phyloP scores from a whole-genome alignment of 441 rosid genomes.

The Erodium trifolium region DNA sequence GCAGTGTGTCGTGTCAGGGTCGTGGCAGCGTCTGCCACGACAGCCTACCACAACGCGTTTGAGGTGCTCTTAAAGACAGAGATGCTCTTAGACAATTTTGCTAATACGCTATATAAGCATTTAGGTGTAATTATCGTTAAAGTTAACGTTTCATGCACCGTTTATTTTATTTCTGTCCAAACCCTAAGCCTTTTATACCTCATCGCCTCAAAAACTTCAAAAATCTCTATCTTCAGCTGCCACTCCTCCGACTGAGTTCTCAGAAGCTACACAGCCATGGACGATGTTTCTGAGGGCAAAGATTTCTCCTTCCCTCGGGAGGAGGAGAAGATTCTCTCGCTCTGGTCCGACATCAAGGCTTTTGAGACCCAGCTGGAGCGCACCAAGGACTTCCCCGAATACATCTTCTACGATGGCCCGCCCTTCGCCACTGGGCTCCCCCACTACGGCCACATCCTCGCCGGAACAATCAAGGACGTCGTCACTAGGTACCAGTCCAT shows the following conservation, averaged over 20 bases:
- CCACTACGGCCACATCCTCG: conserved; percentile 66
- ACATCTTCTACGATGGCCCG: conserved; percentile 50
- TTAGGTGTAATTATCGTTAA: no score
- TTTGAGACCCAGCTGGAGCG: conserved; percentile 62
- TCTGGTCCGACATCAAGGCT: conserved; percentile 63
- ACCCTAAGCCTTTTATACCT: no score
- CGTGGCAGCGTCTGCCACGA: no score
- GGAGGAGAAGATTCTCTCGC: conserved; percentile 52
- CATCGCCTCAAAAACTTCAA: background rate
- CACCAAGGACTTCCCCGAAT: conserved; percentile 56
- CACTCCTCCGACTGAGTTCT: no score
- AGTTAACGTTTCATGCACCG: no score
- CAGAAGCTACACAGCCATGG: conserved; percentile 33
- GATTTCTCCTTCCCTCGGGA: conserved; percentile 67
- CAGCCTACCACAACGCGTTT: no score
- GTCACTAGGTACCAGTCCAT: conserved; percentile 84
- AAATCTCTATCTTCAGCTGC: background rate
- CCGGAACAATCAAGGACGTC: conserved; percentile 90
- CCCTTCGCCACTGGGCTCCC: no score
- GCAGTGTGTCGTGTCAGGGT: no score
- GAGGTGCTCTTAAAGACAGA: no score
- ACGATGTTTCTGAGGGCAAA: conserved; percentile 83
- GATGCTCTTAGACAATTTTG: no score
- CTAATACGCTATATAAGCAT: no score
- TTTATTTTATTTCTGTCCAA: no score